Conservation (phyloP, 345 rosid species). For the Euphorbia lathyris region DNA sequence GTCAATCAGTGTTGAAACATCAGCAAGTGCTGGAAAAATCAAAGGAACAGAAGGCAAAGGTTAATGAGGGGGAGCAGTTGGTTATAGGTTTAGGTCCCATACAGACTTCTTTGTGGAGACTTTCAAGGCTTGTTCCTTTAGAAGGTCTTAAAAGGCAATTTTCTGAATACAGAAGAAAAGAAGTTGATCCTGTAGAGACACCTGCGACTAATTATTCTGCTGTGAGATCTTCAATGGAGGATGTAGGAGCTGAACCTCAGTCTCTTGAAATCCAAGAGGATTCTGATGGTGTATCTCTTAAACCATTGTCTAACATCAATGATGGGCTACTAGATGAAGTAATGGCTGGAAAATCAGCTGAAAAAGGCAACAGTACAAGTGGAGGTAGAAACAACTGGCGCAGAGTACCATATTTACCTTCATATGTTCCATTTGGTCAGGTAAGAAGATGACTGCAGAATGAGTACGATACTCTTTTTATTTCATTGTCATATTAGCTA, state of each 20-base stretch:
- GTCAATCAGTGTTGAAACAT: slow-evolving; percentile 32
- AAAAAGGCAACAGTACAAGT: slow-evolving; percentile 31
- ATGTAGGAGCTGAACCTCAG: slow-evolving; percentile 63
- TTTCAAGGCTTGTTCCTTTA: slow-evolving; percentile 83
- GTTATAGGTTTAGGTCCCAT: slow-evolving; percentile 95
- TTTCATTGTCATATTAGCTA: slow-evolving; percentile 3
- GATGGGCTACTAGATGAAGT: slow-evolving; percentile 33
- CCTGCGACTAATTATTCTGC: slow-evolving; percentile 38
- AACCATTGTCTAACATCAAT: slow-evolving; percentile 54
- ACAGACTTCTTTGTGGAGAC: slow-evolving; percentile 91
- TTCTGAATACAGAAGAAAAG: slow-evolving; percentile 55
- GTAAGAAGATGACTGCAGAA: slow-evolving; percentile 32
- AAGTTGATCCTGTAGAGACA: slow-evolving; percentile 41
- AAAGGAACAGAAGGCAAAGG: slow-evolving; percentile 45
- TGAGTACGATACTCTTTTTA: slow-evolving; percentile 7
- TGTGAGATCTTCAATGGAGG: slow-evolving; percentile 46
- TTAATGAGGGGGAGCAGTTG: slow-evolving; percentile 58
- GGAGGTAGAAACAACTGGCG: slow-evolving; percentile 58
- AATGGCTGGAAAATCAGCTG: slow-evolving; percentile 36
- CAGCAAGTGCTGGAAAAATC: slow-evolving; percentile 39
- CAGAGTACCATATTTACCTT: slow-evolving; percentile 77
- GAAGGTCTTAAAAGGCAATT: slow-evolving; percentile 64
- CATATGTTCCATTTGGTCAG: slow-evolving; percentile 96
- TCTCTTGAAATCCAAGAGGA: slow-evolving; percentile 97
- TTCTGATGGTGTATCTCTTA: slow-evolving; percentile 87